Percentiles rank a stretch among this genome's conserved stretches.
phyloP scores from a whole-genome alignment of 1,139 yeast species.

The Zygosaccharomyces pseudobailii region DNA sequence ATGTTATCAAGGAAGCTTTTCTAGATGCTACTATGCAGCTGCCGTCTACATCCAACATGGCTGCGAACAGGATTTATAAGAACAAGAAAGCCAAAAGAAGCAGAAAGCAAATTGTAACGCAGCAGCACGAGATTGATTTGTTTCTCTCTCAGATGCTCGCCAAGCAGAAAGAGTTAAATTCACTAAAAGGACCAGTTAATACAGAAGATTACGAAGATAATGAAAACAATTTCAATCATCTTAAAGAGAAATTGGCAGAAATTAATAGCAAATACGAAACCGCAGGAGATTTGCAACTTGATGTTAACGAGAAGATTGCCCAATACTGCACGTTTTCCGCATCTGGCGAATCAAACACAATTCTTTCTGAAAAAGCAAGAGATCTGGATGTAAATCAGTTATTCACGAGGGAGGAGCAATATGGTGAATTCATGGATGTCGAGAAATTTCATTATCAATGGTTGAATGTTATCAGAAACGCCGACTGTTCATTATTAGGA shows the following conservation, averaged over 20 bases:
- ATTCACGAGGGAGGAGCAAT: slow-evolving; percentile 57
- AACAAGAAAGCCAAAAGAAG: slow-evolving; percentile 38
- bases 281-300: slow-evolving; percentile 29
- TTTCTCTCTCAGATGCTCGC: slow-evolving; percentile 48
- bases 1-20: slow-evolving; percentile 15
- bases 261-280: slow-evolving; percentile 36
- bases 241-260: slow-evolving; percentile 41
- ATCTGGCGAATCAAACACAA: slow-evolving; percentile 25
- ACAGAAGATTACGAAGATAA: slow-evolving; percentile 26
- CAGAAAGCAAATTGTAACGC: slow-evolving; percentile 42
- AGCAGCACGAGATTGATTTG: slow-evolving; percentile 62
- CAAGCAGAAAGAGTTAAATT: slow-evolving; percentile 35
- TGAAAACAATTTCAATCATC: slow-evolving; percentile 39
- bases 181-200: slow-evolving; percentile 20
- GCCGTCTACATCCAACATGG: slow-evolving; percentile 17
- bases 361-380: slow-evolving; percentile 47
- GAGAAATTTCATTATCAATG: slow-evolving; percentile 46
- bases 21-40: slow-evolving; percentile 16
- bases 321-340: slow-evolving; percentile 25
- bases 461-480: slow-evolving; percentile 39
- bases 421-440: slow-evolving; percentile 65
- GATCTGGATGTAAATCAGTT: slow-evolving; percentile 44
- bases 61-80: slow-evolving; percentile 23
- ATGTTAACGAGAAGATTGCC: slow-evolving; percentile 20
- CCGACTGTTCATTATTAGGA: slow-evolving; percentile 43